These are phyloP conservation scores for Dothideomycetes sp. DNA, from an alignment of 2,329 filamentous ascomycete species.

Conservation along the genomic window DNA sequence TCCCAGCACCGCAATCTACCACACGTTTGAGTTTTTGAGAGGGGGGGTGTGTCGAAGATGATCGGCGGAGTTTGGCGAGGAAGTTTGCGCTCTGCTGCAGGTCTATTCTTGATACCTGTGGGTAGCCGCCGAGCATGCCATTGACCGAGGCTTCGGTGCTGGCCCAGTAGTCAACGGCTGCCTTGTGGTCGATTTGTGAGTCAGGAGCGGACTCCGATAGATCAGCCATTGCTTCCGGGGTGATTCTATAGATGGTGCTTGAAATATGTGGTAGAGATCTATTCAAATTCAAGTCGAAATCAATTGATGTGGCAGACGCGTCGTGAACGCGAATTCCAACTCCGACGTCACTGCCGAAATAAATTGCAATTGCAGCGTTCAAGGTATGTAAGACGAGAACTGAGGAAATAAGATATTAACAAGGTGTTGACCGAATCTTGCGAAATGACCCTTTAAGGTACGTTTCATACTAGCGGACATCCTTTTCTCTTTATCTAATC, in stretches of 20 bases:
- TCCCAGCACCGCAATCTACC: constrained; percentile 56
- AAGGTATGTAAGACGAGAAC: too few relatives aligned
- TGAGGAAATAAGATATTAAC: too few relatives aligned
- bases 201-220: constrained; percentile 25
- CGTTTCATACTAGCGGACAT: too few relatives aligned
- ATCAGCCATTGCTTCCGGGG: neutral
- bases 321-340: neutral
- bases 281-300: neutral
- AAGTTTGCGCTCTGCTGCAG: constrained; percentile 61
- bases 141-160: constrained; percentile 43
- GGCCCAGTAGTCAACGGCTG: constrained; percentile 41
- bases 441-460: too few relatives aligned
- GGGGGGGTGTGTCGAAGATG: constrained; percentile 17
- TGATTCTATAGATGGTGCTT: neutral
- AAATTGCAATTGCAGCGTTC: too few relatives aligned
- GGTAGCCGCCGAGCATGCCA: constrained; percentile 72
- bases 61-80: constrained; percentile 51
- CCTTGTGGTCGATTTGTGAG: constrained; percentile 32
- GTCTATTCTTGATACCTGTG: constrained; percentile 58
- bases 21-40: constrained; percentile 27
- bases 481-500: too few relatives aligned
- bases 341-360: neutral
- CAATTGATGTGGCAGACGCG: neutral
- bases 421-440: too few relatives aligned
- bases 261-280: neutral